Evolutionary conservation across 2,329 filamentous ascomycete species (phyloP), one percentile per base, ranked within the genome.

Genomic region (Aspergillus brasiliensis): DNA sequence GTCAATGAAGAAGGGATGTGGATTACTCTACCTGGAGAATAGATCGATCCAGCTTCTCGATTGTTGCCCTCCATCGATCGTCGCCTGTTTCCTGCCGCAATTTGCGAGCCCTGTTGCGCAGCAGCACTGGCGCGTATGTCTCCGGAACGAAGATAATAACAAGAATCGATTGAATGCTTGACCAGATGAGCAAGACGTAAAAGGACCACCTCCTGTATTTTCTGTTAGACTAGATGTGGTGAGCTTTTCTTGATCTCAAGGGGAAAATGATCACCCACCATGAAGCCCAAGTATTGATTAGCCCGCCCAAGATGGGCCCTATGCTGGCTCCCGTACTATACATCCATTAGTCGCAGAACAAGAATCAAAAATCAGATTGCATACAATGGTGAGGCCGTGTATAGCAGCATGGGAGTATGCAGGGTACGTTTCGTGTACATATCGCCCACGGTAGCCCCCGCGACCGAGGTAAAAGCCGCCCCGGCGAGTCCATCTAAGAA

Each of bases 121-220:
- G 61, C 8, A 27, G 49, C 25, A 71, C 82, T 23, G 82, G 82
- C 62, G 81, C 90, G 73, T 93, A 96, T 1, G 92, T 96, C 78
- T 97, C 92, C 11, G 91, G 92, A 3, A 95, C 91, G 49, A 92
- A 81, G 28, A 91, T 71, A 27, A 87, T 70, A 59, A 96, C 87
- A 59, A 85, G 76, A 3, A 82, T 71, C 56, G 90, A 81, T 67
- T 91, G 77, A 3, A 80, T 74, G 17, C 81, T 84, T 4, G 86
- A 82, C 91, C 91, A 96, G 56, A 96, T 94, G 51, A 95, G 77
- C 59, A 96, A 78, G 3, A 91, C 82, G 70, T 92, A 96, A 75
- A 93, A 92, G 0, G 88, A 89, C 90, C 90, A 93, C 51, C 89
- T 80, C 88, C 75, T 75, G 44, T 59, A 27, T 4, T 15, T 4